Evolutionary conservation across 169 alveolate species (phyloP), one percentile per base, ranked within the genome.

Genomic region (Babesia sp.): DNA sequence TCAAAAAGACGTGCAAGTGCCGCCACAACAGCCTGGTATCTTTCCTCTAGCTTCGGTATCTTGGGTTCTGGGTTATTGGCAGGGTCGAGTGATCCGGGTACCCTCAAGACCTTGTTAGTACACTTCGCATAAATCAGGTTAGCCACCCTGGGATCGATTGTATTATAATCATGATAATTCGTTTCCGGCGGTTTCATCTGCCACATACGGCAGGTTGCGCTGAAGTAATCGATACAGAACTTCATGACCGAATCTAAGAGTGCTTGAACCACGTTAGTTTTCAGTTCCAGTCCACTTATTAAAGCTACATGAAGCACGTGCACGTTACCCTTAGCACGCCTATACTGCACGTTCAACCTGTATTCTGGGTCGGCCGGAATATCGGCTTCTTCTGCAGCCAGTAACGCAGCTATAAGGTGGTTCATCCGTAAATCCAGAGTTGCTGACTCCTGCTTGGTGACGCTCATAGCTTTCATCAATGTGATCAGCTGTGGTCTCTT

Each of bases 61-160:
- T 28, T 18, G 20, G 57, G 45, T 28, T 54, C 33, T 4, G 26
- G 55, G 45, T 24, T 16, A 24, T 51, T 29, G 31, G n/a, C 48
- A 5, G 55, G 71, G 16, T 64, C 74, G 31, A 64, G 61, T 12
- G 79, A 69, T 36, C 70, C 68, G 18, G 83, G 83, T 26, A 22
- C 18, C 68, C 74, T 20, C 22, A 72, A 7, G 3, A 72, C 34
- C 55, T 72, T 72, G 57, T 72, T 72, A 7, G 83, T 7, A 33
- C 50, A 72, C 55, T 72, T 72, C 29, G 83, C 72, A 33, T 72
- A 72, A 18, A 72, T 51, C 33, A 72, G 36, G 11, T 57, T 22
- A 6, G 48, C 31, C 2, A 48, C 64, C 36, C 68, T 20, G 46
- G 83, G 73, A 22, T 72, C 83, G 33, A 72, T 61, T 28, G 3